Conservation (phyloP, 306 rosid species). For the Parietaria judaica region DNA sequence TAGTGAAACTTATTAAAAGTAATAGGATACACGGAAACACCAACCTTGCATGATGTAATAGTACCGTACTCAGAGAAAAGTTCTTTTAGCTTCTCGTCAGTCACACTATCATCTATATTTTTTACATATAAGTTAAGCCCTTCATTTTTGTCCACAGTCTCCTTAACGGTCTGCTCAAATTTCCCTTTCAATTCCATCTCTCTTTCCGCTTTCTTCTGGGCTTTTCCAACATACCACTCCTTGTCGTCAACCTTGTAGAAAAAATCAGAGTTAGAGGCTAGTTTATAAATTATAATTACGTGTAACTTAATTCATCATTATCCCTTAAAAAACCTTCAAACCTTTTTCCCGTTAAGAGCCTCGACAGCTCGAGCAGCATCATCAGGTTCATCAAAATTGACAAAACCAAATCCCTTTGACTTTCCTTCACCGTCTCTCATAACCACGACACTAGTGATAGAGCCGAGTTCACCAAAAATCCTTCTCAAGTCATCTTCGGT, state of each 20-base stretch:
- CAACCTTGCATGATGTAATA: conserved; percentile 36
- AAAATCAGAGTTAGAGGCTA: too few species aligned
- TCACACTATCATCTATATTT: conserved; percentile 32
- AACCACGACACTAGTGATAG: conserved; percentile 29
- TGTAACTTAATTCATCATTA: too few species aligned
- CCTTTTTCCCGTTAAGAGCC: conserved; percentile 24
- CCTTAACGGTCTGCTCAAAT: conserved; percentile 29
- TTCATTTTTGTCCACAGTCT: conserved; percentile 26
- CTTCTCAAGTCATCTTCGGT: conserved; percentile 28
- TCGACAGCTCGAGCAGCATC: conserved; percentile 31
- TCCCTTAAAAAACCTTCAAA: too few species aligned
- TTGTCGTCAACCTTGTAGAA: conserved; percentile 17
- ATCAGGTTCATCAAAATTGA: conserved; percentile 27
- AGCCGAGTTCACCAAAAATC: conserved; percentile 26
- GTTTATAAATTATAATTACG: too few species aligned
- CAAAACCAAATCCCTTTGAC: conserved; percentile 34
- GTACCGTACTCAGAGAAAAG: conserved; percentile 27
- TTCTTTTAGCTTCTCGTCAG: conserved; percentile 29
- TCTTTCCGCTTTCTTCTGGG: conserved; percentile 31
- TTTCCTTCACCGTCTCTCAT: conserved; percentile 35
- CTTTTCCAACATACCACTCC: conserved; percentile 34
- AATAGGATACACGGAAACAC: background rate
- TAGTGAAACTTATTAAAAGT: background rate
- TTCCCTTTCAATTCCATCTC: conserved; percentile 28
- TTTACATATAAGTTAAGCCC: conserved; percentile 28